Evolutionary conservation across 2,329 filamentous ascomycete genomes (phyloP).

Genomic region (Cercospora brassicicola): DNA sequence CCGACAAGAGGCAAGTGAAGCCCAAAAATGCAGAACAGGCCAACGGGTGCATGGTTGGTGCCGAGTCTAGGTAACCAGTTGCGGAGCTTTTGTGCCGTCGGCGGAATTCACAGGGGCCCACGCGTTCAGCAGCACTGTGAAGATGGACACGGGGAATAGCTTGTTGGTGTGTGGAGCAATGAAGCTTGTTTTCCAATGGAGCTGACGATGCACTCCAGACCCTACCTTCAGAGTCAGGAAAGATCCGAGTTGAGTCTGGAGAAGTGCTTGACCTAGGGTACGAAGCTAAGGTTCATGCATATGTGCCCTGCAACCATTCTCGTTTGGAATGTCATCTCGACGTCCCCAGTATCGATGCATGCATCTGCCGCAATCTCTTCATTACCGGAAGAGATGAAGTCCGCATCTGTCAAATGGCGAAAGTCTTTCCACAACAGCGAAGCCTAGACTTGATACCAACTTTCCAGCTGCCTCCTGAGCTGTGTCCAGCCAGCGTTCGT

Average conservation of each 20-base stretch:
- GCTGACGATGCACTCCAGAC: background rate
- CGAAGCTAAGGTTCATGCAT: background rate
- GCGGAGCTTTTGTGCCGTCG: too few relatives aligned
- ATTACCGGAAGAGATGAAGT: background rate
- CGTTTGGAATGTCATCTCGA: background rate
- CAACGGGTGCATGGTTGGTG: too few relatives aligned
- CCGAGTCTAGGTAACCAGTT: too few relatives aligned
- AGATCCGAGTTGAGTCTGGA: background rate
- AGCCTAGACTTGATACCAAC: background rate
- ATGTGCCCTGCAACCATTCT: background rate
- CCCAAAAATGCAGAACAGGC: too few relatives aligned
- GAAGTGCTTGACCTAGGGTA: background rate
- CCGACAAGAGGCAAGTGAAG: too few relatives aligned
- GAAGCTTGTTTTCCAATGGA: background rate
- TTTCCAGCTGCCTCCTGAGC: background rate
- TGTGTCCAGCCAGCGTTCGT: background rate
- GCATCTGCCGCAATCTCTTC: background rate
- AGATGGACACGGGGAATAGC: background rate
- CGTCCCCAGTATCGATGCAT: background rate
- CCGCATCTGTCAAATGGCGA: background rate
- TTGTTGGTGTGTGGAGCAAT: background rate
- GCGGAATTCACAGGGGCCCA: too few relatives aligned
- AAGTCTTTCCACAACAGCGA: background rate
- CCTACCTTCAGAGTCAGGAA: background rate
- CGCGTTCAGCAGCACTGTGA: background rate